phyloP scores from a whole-genome alignment of 1,284 basidiomycete genomes.

The Sparassis latifolia region DNA sequence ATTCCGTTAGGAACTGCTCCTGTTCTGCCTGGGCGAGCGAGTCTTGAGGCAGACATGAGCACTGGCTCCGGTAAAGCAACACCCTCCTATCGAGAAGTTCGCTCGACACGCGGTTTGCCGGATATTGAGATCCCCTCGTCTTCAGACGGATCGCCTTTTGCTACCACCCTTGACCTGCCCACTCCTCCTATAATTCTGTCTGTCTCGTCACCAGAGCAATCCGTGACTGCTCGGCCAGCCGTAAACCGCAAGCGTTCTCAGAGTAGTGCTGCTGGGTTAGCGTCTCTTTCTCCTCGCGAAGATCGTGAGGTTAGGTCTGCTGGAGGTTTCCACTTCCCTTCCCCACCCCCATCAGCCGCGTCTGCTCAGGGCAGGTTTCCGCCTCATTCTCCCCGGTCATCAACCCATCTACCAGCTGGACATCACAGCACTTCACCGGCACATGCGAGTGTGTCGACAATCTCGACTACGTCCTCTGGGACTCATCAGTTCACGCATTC shows the following conservation, averaged over 20 bases:
- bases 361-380: conserved; percentile 3
- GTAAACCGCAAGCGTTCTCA: conserved; percentile 36
- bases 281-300: conserved; percentile 15
- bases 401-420: conserved; percentile 15
- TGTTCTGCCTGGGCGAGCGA: not conserved
- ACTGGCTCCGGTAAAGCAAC: conserved; percentile 4
- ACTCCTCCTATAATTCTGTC: conserved; percentile 18
- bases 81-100: conserved; percentile 31
- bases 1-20: conserved; percentile 17
- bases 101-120: conserved; percentile 32
- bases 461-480: conserved; percentile 23
- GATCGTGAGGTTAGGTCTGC: conserved; percentile 36
- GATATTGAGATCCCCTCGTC: conserved; percentile 34
- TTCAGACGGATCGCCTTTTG: conserved; percentile 4
- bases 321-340: conserved; percentile 36
- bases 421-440: conserved; percentile 27
- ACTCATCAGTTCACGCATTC: conserved; percentile 48
- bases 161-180: conserved; percentile 8
- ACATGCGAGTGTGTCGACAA: conserved; percentile 28
- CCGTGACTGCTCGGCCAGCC: conserved; percentile 14
- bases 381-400: conserved; percentile 11
- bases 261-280: conserved; percentile 31
- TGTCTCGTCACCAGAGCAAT: conserved; percentile 21
- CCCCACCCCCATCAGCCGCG: conserved; percentile 9
- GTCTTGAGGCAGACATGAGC: conserved; percentile 1